These are phyloP conservation scores for Rhizopogon vesiculosus DNA, from an alignment of 768 basidiomycete species.

Conservation along the genomic window DNA sequence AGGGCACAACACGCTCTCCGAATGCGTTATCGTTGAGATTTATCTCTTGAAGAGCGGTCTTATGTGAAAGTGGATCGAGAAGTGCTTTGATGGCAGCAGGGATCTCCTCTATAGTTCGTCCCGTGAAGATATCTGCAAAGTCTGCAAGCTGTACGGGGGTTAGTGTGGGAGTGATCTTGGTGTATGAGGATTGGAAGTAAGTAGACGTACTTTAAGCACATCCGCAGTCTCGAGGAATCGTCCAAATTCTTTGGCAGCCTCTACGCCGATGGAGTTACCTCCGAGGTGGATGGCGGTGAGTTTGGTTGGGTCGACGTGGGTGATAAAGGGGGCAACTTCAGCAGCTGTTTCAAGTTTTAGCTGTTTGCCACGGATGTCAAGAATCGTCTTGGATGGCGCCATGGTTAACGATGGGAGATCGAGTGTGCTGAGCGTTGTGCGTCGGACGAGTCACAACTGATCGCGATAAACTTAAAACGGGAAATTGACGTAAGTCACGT, in stretches of 20 bases:
- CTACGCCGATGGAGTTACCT: constrained; percentile 92
- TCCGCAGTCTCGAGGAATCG: constrained; percentile 69
- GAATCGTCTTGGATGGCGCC: constrained; percentile 11
- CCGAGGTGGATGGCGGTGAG: constrained; percentile 90
- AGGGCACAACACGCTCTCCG: constrained; percentile 90
- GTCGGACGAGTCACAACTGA: neutral
- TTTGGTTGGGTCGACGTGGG: constrained; percentile 53
- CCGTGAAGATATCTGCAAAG: constrained; percentile 97
- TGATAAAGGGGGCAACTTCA: constrained; percentile 73
- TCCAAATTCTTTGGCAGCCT: constrained; percentile 81
- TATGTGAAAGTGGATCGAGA: constrained; percentile 81
- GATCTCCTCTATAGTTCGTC: constrained; percentile 93
- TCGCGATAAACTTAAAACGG: constrained; percentile 15
- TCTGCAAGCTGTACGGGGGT: constrained; percentile 68
- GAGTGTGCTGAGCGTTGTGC: neutral
- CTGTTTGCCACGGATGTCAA: constrained; percentile 25
- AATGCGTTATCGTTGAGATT: constrained; percentile 96
- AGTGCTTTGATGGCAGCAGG: constrained; percentile 84
- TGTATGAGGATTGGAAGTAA: neutral
- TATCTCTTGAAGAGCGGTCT: constrained; percentile 78
- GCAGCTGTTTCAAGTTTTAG: constrained; percentile 75
- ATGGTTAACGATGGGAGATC: constrained; percentile 8
- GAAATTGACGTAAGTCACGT: constrained; percentile 15
- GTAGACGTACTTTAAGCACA: constrained; percentile 58
- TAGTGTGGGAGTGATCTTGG: constrained; percentile 4